These are phyloP conservation scores for Colletotrichum eremochloae DNA, from an alignment of 2,329 filamentous ascomycete species.

Conservation along the genomic window DNA sequence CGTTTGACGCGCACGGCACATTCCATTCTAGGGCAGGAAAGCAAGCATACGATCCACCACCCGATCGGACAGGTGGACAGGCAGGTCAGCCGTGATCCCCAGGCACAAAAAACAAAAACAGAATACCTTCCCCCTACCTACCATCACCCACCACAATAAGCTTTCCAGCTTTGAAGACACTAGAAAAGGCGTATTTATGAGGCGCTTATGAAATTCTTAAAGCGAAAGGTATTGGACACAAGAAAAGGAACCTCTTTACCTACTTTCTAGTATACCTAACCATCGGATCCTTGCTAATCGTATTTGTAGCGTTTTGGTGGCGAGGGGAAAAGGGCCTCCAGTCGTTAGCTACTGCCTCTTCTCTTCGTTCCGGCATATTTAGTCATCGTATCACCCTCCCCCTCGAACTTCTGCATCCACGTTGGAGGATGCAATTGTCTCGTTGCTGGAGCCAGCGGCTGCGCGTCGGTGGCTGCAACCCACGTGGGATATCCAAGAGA, in stretches of 20 bases:
- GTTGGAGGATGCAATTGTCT: not conserved
- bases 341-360: not conserved
- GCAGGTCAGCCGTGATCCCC: not conserved
- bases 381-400: not conserved
- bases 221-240: too few species aligned
- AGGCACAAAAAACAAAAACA: too few species aligned
- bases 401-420: not conserved
- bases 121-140: too few species aligned
- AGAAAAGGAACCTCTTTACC: too few species aligned
- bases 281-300: too few species aligned
- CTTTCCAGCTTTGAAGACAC: too few species aligned
- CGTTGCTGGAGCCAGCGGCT: not conserved
- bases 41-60: not conserved
- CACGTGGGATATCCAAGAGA: constrained; percentile 23
- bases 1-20: not conserved
- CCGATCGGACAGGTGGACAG: not conserved
- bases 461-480: constrained; percentile 14
- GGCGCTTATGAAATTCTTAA: too few species aligned
- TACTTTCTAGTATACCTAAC: too few species aligned
- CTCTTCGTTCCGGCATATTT: not conserved
- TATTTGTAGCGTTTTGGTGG: too few species aligned
- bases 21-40: constrained; percentile 3
- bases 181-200: too few species aligned
- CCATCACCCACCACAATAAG: too few species aligned
- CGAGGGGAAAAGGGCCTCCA: too few species aligned